A percentile compares a stretch with the other conserved stretches of the same genome.
Evolutionary conservation across 352 stramenopile genomes (phyloP).

Genomic region (Globisporangium alternatum): DNA sequence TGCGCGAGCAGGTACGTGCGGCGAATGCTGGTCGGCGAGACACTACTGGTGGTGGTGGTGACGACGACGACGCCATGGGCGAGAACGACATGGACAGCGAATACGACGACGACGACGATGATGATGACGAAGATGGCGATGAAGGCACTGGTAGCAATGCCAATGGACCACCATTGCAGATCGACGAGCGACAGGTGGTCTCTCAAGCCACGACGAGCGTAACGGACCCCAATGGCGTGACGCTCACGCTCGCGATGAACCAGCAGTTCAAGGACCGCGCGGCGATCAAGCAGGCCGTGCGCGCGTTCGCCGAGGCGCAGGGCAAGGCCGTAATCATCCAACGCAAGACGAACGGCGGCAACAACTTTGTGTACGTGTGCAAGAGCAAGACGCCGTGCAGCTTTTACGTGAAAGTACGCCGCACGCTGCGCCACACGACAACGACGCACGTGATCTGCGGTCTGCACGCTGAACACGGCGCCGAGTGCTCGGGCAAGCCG

Average conservation of each 20-base stretch:
- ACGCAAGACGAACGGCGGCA: slow-evolving; percentile 37
- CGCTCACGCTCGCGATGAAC: slow-evolving; percentile 15
- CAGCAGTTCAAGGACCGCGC: slow-evolving; percentile 35
- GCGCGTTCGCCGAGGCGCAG: slow-evolving; percentile 39
- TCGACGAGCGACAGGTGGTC: neutral
- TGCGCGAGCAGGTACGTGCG: slow-evolving; percentile 1
- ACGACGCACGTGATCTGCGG: slow-evolving; percentile 15
- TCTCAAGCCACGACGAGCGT: neutral
- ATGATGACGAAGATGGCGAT: neutral
- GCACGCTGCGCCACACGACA: slow-evolving; percentile 6
- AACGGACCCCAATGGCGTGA: neutral
- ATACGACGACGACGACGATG: neutral
- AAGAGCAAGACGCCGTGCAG: slow-evolving; percentile 37
- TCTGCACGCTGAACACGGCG: slow-evolving; percentile 28
- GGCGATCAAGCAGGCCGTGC: slow-evolving; percentile 35
- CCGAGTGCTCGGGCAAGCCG: slow-evolving; percentile 28
- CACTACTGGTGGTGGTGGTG: neutral
- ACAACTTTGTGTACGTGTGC: slow-evolving; percentile 50
- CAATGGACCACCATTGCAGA: neutral
- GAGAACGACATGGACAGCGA: slow-evolving; percentile 1
- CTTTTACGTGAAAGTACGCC: slow-evolving; percentile 40
- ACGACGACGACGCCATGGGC: slow-evolving; percentile 3
- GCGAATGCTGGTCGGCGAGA: too few relatives aligned
- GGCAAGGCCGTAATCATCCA: slow-evolving; percentile 37
- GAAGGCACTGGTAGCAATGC: neutral